Base-by-base conservation (phyloP, 1,284 basidiomycete genomes). In the Tilletia caries region DNA sequence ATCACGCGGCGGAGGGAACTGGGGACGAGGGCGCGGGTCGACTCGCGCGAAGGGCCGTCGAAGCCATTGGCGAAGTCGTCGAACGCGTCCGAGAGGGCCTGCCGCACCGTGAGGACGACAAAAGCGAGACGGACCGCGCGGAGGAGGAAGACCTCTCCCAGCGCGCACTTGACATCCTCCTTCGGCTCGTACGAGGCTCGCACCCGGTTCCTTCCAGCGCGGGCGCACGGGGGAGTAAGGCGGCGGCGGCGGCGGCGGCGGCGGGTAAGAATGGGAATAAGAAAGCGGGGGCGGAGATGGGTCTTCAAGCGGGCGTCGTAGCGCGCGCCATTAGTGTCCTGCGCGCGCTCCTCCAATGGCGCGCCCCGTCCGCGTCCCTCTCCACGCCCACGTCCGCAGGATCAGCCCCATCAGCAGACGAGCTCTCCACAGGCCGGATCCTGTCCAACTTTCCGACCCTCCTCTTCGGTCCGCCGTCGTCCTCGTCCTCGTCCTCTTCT, bases 351-450 rank as follows among this genome's bases (percentile, higher is more conserved):
- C 34, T 52, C 13, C 50, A 67, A 46, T 10, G 25, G 18, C 43
- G 58, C 20, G n/a, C 29, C 4, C 34, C 50, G 23, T 23, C 34
- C 20, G 18, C 15, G 44, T 23, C 33, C 20, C 34, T 41, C 50
- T 10, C 18, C n/a, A 12, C 66, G n/a, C 44, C 66, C 32, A n/a
- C 20, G 20, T 37, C 37, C 10, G 46, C 37, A n/a, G 18, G 13
- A 1, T n/a, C 44, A 33, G 0, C 1, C 37, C 32, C 50, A n/a
- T 50, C 44, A 12, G 37, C 29, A 50, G 46, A 66, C 44, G 65
- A 66, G 27, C 50, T 66, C 66, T 54, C 34, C 0, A 67, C 66
- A 2, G 66, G 66, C 10, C 50, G 58, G 8, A 67, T 67, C 44
- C 34, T 67, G 15, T 10, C 44, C 25, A 29, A 50, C 44, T 48